These are phyloP conservation scores for Rugonectria rugulosa DNA, from an alignment of 2,329 filamentous ascomycete genomes.

Conservation along the genomic window DNA sequence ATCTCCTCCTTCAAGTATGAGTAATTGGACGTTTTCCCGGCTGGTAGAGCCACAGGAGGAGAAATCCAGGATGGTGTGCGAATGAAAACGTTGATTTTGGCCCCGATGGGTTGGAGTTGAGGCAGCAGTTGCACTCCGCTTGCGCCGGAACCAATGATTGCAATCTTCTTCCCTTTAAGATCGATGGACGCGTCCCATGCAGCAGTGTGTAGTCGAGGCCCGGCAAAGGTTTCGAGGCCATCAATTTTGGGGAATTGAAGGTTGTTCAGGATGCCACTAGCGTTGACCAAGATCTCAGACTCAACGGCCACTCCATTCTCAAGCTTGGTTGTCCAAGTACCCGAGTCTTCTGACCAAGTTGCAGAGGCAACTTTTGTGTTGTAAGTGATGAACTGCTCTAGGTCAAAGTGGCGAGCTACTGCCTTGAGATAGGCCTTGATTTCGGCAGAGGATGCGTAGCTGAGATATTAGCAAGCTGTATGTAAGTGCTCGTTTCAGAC, in stretches of 20 bases:
- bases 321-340: constrained; percentile 44
- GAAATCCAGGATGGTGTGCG: constrained; percentile 56
- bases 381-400: constrained; percentile 41
- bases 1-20: constrained; percentile 23
- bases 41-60: constrained; percentile 34
- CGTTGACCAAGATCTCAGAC: constrained; percentile 31
- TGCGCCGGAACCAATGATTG: constrained; percentile 45
- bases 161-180: constrained; percentile 45
- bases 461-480: not conserved
- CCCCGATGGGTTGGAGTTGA: constrained; percentile 49
- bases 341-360: constrained; percentile 45
- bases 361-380: constrained; percentile 33
- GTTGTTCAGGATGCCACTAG: constrained; percentile 37
- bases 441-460: constrained; percentile 47
- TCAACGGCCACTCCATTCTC: constrained; percentile 10
- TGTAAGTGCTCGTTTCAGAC: not conserved
- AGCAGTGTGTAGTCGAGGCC: constrained; percentile 54
- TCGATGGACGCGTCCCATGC: constrained; percentile 52
- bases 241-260: constrained; percentile 58
- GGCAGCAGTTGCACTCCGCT: constrained; percentile 53
- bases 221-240: constrained; percentile 54
- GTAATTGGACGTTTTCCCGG: constrained; percentile 15
- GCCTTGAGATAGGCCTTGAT: constrained; percentile 50
- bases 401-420: constrained; percentile 46
- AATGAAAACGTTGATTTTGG: constrained; percentile 54